phyloP scores from a whole-genome alignment of 768 basidiomycete genomes.

The Trametes punicea region DNA sequence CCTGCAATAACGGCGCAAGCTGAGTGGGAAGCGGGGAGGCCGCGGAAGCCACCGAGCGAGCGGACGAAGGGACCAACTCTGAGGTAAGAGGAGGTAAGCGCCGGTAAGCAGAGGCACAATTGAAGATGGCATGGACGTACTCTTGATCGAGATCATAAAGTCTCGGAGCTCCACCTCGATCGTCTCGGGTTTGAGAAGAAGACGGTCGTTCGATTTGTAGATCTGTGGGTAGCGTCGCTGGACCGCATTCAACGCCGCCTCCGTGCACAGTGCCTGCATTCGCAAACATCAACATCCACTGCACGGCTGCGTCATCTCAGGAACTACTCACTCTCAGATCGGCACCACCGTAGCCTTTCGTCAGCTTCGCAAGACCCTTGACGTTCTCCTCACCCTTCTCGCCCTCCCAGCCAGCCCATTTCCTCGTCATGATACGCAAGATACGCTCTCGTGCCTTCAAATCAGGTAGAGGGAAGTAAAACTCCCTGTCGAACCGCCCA shows the following conservation, averaged over 20 bases:
- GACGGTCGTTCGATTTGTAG: constrained; percentile 85
- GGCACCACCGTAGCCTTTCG: constrained; percentile 97
- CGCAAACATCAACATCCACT: background rate
- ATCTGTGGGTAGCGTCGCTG: constrained; percentile 97
- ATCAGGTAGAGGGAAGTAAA: constrained; percentile 92
- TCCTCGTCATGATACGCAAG: constrained; percentile 81
- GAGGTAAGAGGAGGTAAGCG: constrained; percentile 13
- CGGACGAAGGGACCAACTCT: constrained; percentile 96
- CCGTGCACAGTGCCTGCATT: constrained; percentile 87
- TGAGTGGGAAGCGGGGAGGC: constrained; percentile 85
- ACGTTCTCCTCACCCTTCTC: constrained; percentile 45
- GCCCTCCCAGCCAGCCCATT: constrained; percentile 82
- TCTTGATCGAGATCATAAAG: constrained; percentile 97
- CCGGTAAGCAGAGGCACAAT: background rate
- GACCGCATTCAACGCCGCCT: constrained; percentile 94
- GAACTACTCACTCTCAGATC: constrained; percentile 75
- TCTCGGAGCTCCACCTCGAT: constrained; percentile 84
- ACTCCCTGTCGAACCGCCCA: constrained; percentile 95
- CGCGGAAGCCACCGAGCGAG: constrained; percentile 81
- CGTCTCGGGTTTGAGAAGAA: constrained; percentile 80
- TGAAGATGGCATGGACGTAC: constrained; percentile 43
- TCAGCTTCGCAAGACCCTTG: constrained; percentile 77
- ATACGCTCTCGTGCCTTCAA: constrained; percentile 86
- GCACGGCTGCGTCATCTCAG: background rate
- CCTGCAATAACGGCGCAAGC: constrained; percentile 71